These are phyloP conservation scores for Hirschioporus abietinus DNA, from an alignment of 768 basidiomycete genomes.

Conservation along the genomic window DNA sequence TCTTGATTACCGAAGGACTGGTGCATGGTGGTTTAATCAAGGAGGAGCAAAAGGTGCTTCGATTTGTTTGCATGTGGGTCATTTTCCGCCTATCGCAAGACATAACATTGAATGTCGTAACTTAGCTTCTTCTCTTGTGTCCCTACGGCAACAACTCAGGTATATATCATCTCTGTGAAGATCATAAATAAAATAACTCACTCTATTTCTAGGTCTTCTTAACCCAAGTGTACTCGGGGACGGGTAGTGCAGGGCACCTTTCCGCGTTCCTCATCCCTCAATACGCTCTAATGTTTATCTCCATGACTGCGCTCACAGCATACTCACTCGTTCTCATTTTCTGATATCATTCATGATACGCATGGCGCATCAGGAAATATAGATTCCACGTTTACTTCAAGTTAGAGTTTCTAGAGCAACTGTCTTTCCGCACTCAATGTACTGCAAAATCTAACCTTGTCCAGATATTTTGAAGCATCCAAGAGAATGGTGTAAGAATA, in stretches of 20 bases:
- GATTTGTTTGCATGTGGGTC: conserved; percentile 65
- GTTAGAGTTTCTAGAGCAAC: neutral
- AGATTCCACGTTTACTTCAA: neutral
- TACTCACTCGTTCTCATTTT: conserved; percentile 33
- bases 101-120: conserved; percentile 2
- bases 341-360: conserved; percentile 7
- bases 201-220: conserved; percentile 42
- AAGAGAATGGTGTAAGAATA: neutral
- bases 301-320: conserved; percentile 32
- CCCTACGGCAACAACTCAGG: conserved; percentile 58
- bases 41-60: conserved; percentile 49
- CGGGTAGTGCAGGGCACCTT: conserved; percentile 57
- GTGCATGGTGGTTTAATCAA: conserved; percentile 41
- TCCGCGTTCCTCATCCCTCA: conserved; percentile 61
- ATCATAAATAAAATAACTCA: neutral
- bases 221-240: conserved; percentile 63
- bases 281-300: conserved; percentile 35
- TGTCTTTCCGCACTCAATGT: neutral
- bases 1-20: conserved; percentile 50
- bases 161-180: conserved; percentile 17
- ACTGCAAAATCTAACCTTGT: neutral
- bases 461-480: neutral
- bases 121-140: conserved; percentile 53
- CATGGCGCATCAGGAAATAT: neutral
- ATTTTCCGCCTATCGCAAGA: conserved; percentile 6